Percentiles rank a stretch among this genome's conserved stretches.
Evolutionary conservation across 371 early-diverging fungal genomes (phyloP).

Genomic region (Actinomortierella ambigua): DNA sequence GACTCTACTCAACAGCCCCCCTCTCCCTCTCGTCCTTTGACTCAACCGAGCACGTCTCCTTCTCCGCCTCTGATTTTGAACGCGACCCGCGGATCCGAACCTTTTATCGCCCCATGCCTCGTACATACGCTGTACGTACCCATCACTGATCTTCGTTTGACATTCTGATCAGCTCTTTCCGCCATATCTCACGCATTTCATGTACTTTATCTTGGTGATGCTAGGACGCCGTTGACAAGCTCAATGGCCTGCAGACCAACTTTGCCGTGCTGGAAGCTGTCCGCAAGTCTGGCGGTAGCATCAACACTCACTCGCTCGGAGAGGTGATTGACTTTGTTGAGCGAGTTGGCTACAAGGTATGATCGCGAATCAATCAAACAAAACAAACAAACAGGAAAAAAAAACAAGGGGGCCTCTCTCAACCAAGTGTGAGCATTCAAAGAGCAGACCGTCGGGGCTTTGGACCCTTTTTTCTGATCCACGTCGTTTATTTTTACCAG

Average conservation of each 20-base stretch:
- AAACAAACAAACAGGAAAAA: background rate
- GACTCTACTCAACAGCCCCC: background rate
- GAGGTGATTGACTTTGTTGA: constrained; percentile 72
- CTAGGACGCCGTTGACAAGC: constrained; percentile 74
- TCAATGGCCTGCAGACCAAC: constrained; percentile 84
- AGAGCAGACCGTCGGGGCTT: background rate
- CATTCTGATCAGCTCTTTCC: background rate
- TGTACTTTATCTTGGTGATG: background rate
- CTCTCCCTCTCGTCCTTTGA: background rate
- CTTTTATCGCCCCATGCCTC: constrained; percentile 41
- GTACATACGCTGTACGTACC: constrained; percentile 20
- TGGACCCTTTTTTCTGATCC: constrained; percentile 1
- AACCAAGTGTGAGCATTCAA: constrained; percentile 10
- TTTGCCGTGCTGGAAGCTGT: constrained; percentile 76
- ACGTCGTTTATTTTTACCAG: too few relatives aligned
- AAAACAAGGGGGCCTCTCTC: background rate
- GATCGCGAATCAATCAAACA: background rate
- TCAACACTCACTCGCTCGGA: constrained; percentile 72
- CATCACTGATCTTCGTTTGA: background rate
- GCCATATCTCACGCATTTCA: background rate
- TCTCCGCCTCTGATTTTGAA: background rate
- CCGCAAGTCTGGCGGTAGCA: constrained; percentile 68
- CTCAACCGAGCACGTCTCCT: background rate
- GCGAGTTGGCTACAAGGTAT: constrained; percentile 77
- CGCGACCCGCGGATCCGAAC: constrained; percentile 20